phyloP scores from a whole-genome alignment of 441 rosid genomes.

The Metrosideros polymorpha region DNA sequence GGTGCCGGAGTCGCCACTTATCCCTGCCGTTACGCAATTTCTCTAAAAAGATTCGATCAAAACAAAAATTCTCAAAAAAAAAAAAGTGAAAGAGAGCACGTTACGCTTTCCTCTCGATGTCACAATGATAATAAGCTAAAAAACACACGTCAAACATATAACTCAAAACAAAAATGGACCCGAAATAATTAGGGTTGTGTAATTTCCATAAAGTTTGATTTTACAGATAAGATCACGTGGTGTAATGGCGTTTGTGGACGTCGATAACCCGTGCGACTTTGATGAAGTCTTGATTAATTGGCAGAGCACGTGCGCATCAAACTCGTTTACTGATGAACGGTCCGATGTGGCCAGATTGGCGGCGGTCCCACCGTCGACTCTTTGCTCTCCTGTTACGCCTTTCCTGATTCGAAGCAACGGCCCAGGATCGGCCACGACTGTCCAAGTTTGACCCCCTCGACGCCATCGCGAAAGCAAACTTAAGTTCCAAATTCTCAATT shows the following conservation, averaged over 20 bases:
- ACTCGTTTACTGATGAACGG: neutral
- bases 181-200: neutral
- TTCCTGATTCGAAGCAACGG: neutral
- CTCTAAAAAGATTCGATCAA: too few relatives aligned
- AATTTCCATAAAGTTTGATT: neutral
- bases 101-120: neutral
- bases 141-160: too few relatives aligned
- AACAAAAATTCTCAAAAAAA: too few relatives aligned
- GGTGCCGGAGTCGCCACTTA: accelerated
- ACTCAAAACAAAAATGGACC: neutral
- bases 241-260: neutral
- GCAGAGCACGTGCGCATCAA: neutral
- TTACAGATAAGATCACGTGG: neutral
- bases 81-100: accelerated
- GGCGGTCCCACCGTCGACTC: neutral
- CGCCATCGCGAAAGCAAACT: too few relatives aligned
- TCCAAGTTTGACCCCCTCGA: neutral
- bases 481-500: neutral
- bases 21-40: too few relatives aligned
- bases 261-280: neutral
- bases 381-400: neutral
- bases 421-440: neutral
- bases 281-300: neutral
- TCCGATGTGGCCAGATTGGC: neutral
- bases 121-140: too few relatives aligned